A percentile compares a stretch with the other conserved stretches of the same genome.
These are phyloP conservation scores for Lagerstroemia speciosa DNA, from an alignment of 345 rosid genomes.

Conservation along the genomic window DNA sequence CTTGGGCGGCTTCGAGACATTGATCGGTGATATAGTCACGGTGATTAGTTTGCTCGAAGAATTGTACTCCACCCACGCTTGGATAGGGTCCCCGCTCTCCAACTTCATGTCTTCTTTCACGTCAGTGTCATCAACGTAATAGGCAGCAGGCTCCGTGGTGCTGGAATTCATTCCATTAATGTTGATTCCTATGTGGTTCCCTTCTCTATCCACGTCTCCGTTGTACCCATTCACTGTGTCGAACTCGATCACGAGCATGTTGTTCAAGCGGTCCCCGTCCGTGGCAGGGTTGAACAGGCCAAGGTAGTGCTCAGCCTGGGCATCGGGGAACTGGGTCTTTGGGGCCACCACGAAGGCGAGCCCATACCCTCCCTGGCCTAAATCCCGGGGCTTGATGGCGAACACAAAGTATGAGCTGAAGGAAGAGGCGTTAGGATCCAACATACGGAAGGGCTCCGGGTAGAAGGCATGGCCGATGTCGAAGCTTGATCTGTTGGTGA, in stretches of 20 bases:
- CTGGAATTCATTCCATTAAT: conserved; percentile 34
- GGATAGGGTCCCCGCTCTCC: conserved; percentile 41
- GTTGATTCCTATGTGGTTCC: conserved; percentile 47
- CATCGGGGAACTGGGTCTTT: conserved; percentile 20
- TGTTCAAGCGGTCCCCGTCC: conserved; percentile 15
- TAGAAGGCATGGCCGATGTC: conserved; percentile 49
- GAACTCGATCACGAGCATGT: conserved; percentile 45
- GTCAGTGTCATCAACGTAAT: not conserved
- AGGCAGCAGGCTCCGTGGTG: conserved; percentile 13
- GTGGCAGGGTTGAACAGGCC: conserved; percentile 36
- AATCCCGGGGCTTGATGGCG: conserved; percentile 20
- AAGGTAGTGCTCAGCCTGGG: conserved; percentile 24
- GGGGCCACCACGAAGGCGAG: conserved; percentile 49
- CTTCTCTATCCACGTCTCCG: conserved; percentile 12
- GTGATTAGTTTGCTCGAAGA: conserved; percentile 15
- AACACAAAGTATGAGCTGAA: conserved; percentile 49
- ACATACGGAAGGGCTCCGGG: conserved; percentile 17
- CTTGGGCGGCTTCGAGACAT: conserved; percentile 14
- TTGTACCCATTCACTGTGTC: conserved; percentile 43
- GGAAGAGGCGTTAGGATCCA: conserved; percentile 18
- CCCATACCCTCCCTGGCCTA: conserved; percentile 45
- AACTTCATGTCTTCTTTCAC: conserved; percentile 13
- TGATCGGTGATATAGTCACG: conserved; percentile 41
- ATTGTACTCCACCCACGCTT: conserved; percentile 60
- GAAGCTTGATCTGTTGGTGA: conserved; percentile 26